Evolutionary conservation across 805 yeast species (phyloP).

Genomic region (Yarrowia sp.): DNA sequence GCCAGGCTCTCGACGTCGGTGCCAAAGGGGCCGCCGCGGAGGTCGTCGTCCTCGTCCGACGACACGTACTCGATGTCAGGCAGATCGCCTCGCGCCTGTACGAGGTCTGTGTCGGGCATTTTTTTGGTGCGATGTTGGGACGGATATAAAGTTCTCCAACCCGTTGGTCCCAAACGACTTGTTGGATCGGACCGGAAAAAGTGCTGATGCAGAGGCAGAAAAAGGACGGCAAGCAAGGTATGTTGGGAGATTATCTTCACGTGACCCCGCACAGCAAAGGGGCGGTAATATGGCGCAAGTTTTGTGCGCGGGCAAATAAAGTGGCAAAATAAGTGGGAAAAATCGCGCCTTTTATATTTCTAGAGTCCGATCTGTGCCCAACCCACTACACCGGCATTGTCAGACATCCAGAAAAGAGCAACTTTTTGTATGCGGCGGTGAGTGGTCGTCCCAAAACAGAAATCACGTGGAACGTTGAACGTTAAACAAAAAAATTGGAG

Average conservation of each 20-base stretch:
- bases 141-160: too few species aligned
- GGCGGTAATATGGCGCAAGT: too few species aligned
- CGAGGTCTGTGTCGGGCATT: conserved; percentile 3
- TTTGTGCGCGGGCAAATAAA: too few species aligned
- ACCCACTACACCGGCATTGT: too few species aligned
- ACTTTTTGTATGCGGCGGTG: too few species aligned
- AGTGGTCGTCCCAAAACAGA: conserved; percentile 12
- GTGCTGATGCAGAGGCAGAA: not conserved
- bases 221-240: not conserved
- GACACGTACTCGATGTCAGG: conserved; percentile 6
- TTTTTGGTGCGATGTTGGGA: too few species aligned
- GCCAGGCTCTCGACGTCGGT: not conserved
- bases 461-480: not conserved
- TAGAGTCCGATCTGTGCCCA: too few species aligned
- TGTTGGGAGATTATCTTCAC: not conserved
- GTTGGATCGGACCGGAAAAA: not conserved
- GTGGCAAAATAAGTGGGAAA: too few species aligned
- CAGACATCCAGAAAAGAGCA: too few species aligned
- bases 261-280: not conserved
- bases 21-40: too few species aligned
- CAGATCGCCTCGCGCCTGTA: not conserved
- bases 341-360: too few species aligned
- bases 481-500: too few species aligned
- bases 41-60: not conserved
- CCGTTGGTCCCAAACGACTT: not conserved